Evolutionary conservation across 2,329 filamentous ascomycete species (phyloP), one percentile per base, ranked within the genome.

Genomic region (Trichoderma atrobrunneum): DNA sequence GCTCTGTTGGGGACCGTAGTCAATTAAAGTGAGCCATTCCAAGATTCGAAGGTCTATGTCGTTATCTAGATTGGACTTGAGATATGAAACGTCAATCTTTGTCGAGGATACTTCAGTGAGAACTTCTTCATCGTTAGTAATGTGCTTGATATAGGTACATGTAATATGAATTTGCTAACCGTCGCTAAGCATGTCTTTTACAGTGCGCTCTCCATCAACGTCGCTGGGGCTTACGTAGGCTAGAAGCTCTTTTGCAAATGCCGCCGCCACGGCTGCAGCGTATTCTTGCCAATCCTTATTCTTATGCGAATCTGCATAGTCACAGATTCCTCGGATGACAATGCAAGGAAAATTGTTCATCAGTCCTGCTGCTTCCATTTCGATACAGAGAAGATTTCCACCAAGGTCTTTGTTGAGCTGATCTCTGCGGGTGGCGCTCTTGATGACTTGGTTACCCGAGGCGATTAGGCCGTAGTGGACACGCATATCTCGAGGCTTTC

Each of bases 1-100:
- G 16, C 66, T 78, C 30, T 87, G 85, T 59, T 85, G 80, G n/a
- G 77, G 18, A 3, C 66, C 66, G 71, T 82, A 84, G 34, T 85
- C 76, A 4, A 77, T 64, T 6, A 76, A 72, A 0, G 82, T 80
- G 12, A 87, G 74, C 85, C 84, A 86, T 10, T 81, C 65, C 0
- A 81, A 75, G 30, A 83, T 66, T 70, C 8, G 24, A 2, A 32
- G 36, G 26, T 64, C 39, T 5, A n/a, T 12, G 18, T 64, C 26
- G 1, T 32, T 51, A 3, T 21, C 26, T 5, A 64, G 8, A 12
- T 3, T 24, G 0, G 11, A 10, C 11, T 3, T 1, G 73, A 73
- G n/a, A 75, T 21, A 2, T 6, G 32, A 18, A n/a, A 28, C 16
- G 14, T 11, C 28, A 18, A 4, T 3, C 5, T 8, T n/a, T 10